Percentiles rank a stretch among this genome's conserved stretches.
These are phyloP conservation scores for Fusarium buharicum DNA, from an alignment of 2,329 filamentous ascomycete species.

Conservation along the genomic window DNA sequence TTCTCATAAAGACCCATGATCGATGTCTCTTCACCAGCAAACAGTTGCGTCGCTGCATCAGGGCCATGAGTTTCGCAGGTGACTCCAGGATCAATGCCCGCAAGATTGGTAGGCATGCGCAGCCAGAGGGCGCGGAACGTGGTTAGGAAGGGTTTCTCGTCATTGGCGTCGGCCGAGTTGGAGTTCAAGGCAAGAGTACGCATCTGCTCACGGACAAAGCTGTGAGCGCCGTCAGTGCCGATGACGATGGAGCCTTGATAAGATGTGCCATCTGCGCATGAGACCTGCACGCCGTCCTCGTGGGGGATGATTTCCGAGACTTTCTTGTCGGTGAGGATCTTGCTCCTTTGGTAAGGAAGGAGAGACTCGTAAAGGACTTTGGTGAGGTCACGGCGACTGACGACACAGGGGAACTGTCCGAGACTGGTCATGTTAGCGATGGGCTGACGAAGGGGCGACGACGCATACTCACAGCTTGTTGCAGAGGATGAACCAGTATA, in stretches of 20 bases:
- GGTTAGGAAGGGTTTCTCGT: constrained; percentile 47
- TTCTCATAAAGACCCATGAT: constrained; percentile 37
- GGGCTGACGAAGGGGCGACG: fast-evolving
- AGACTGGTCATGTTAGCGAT: constrained; percentile 30
- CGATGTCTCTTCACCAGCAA: constrained; percentile 26
- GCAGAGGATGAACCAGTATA: constrained; percentile 35
- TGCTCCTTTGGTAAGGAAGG: constrained; percentile 43
- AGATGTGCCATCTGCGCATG: constrained; percentile 30
- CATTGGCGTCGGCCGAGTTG: constrained; percentile 30
- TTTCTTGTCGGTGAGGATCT: constrained; percentile 26
- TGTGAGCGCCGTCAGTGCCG: constrained; percentile 39
- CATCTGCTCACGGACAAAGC: constrained; percentile 26
- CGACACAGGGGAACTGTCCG: constrained; percentile 43
- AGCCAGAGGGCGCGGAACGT: constrained; percentile 51
- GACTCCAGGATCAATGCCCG: constrained; percentile 35
- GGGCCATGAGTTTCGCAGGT: constrained; percentile 48
- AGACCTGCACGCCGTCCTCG: constrained; percentile 24
- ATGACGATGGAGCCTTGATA: constrained; percentile 38
- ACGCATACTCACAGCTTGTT: constrained; percentile 45
- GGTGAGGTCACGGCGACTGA: constrained; percentile 52
- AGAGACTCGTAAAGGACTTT: constrained; percentile 48
- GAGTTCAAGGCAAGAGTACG: constrained; percentile 45
- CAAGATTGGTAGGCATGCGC: constrained; percentile 41
- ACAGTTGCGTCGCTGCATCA: constrained; percentile 31
- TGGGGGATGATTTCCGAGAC: constrained; percentile 26